These are phyloP conservation scores for Cyclotella baltica DNA, from an alignment of 108 stramenopile species.

Conservation along the genomic window DNA sequence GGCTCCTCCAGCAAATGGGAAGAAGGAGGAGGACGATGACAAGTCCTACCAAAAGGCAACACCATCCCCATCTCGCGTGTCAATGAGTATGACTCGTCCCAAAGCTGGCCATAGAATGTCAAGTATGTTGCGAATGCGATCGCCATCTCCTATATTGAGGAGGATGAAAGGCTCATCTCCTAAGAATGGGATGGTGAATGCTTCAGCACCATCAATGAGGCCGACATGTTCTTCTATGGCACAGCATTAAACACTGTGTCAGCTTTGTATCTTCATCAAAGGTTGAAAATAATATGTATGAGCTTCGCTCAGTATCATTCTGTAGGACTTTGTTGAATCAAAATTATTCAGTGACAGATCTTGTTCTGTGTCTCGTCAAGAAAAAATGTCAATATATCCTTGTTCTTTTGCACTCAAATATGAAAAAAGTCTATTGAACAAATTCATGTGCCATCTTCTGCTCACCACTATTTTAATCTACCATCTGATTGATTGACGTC, in stretches of 20 bases:
- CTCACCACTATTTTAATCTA: no score
- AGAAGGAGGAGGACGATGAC: not conserved
- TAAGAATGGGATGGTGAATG: not conserved
- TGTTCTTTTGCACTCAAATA: no score
- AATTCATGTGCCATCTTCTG: no score
- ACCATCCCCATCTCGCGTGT: not conserved
- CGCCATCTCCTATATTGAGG: constrained; percentile 9
- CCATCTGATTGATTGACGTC: no score
- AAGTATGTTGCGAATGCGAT: constrained; percentile 14
- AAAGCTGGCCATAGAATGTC: constrained; percentile 6
- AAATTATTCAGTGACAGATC: no score
- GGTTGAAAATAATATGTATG: not conserved
- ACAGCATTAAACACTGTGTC: not conserved
- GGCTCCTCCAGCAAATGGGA: not conserved
- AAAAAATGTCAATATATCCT: no score
- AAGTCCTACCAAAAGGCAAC: constrained; percentile 4
- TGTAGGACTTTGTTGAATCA: no score
- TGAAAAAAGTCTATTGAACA: no score
- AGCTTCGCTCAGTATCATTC: no score
- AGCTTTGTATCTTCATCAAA: not conserved
- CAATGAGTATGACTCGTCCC: constrained; percentile 3
- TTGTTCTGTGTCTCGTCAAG: no score
- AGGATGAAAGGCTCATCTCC: not conserved
- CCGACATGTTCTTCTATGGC: not conserved
- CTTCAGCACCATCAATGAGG: constrained; percentile 2